These are phyloP conservation scores for Echium plantagineum DNA, from an alignment of 257 asterid genomes.

Conservation along the genomic window DNA sequence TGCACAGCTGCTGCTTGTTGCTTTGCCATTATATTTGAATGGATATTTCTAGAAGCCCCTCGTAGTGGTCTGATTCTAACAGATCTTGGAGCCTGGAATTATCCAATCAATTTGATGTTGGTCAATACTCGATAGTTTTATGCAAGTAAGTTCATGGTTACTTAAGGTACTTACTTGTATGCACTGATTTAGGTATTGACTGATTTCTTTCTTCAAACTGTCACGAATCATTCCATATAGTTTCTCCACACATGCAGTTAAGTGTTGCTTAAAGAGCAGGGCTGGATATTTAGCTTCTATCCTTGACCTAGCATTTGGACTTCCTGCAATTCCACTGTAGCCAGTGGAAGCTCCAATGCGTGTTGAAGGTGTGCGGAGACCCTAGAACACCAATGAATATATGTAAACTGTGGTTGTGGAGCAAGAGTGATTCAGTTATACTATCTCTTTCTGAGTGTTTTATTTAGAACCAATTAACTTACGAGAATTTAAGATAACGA, in stretches of 20 bases:
- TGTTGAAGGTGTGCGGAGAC: slow-evolving; percentile 50
- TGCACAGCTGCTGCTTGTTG: slow-evolving; percentile 72
- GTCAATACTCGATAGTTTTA: slow-evolving; percentile 4
- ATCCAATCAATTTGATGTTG: slow-evolving; percentile 11
- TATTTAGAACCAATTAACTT: neutral
- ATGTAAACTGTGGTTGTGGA: slow-evolving; percentile 14
- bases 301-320: slow-evolving; percentile 48
- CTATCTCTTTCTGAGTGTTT: neutral
- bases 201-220: slow-evolving; percentile 75
- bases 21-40: slow-evolving; percentile 44
- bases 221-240: slow-evolving; percentile 85
- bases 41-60: slow-evolving; percentile 60
- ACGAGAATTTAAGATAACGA: neutral
- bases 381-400: slow-evolving; percentile 33
- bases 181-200: slow-evolving; percentile 66
- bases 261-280: slow-evolving; percentile 77
- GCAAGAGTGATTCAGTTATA: slow-evolving; percentile 10
- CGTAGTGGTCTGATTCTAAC: slow-evolving; percentile 61
- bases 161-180: slow-evolving; percentile 51
- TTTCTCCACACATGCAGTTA: slow-evolving; percentile 89
- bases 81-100: slow-evolving; percentile 77
- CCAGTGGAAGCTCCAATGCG: slow-evolving; percentile 72
- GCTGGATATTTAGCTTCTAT: slow-evolving; percentile 93
- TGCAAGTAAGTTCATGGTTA: neutral
- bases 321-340: slow-evolving; percentile 87